Percentiles rank a stretch among this genome's conserved stretches.
These are phyloP conservation scores for Eustoma russellianum DNA, from an alignment of 257 asterid genomes.

Conservation along the genomic window DNA sequence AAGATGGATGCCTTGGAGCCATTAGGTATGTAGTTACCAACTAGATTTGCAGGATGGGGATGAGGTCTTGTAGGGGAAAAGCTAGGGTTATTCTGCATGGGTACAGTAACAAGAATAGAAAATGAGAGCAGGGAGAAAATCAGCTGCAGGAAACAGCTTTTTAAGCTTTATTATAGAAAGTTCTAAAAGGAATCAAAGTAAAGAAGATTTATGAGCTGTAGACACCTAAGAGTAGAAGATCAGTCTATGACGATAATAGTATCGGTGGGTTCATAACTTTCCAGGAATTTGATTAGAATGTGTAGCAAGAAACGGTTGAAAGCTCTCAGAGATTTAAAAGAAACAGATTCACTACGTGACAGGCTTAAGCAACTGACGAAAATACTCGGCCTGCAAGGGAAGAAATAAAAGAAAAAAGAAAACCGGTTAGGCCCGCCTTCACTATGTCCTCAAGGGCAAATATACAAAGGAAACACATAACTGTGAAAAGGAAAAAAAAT, in stretches of 20 bases:
- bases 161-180: neutral
- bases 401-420: neutral
- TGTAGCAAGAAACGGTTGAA: slow-evolving; percentile 10
- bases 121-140: slow-evolving; percentile 2
- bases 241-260: slow-evolving; percentile 5
- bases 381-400: slow-evolving; percentile 72
- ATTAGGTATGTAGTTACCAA: slow-evolving; percentile 27
- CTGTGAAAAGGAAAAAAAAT: too few species aligned
- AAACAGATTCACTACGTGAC: slow-evolving; percentile 60
- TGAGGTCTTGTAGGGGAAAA: slow-evolving; percentile 25
- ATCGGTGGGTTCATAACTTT: slow-evolving; percentile 9
- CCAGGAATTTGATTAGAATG: slow-evolving; percentile 4
- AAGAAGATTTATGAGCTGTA: neutral
- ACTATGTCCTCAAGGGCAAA: too few species aligned
- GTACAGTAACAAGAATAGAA: slow-evolving; percentile 9
- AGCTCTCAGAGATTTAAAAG: slow-evolving; percentile 6
- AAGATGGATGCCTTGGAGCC: slow-evolving; percentile 27
- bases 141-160: slow-evolving; percentile 12
- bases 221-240: slow-evolving; percentile 18
- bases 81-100: slow-evolving; percentile 47
- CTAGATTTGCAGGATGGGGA: slow-evolving; percentile 33
- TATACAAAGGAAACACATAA: too few species aligned
- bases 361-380: slow-evolving; percentile 90
- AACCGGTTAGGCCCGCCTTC: too few species aligned
- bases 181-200: slow-evolving; percentile 13